These are phyloP conservation scores for Cardamine occulta DNA, from an alignment of 345 rosid genomes.

Conservation along the genomic window DNA sequence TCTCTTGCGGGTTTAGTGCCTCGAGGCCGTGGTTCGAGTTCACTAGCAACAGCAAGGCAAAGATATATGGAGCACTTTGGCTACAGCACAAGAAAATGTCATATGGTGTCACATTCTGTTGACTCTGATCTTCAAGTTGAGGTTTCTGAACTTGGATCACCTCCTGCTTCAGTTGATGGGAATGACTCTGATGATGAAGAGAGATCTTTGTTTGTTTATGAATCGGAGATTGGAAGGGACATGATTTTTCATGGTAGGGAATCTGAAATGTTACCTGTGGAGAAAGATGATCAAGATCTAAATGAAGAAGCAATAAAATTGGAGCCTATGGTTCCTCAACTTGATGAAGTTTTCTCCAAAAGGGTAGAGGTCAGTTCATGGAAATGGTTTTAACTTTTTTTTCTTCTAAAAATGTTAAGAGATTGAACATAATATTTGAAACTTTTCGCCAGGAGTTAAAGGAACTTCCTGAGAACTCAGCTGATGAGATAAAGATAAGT, in stretches of 20 bases:
- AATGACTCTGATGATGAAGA: conserved; percentile 59
- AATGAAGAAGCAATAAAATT: conserved; percentile 25
- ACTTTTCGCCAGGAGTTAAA: conserved; percentile 43
- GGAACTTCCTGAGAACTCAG: conserved; percentile 36
- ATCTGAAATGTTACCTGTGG: conserved; percentile 25
- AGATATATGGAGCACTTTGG: conserved; percentile 51
- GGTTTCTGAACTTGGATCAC: conserved; percentile 85
- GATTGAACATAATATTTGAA: conserved; percentile 14
- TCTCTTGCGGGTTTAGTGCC: conserved; percentile 50
- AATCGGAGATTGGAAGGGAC: conserved; percentile 57
- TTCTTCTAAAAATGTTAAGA: not conserved
- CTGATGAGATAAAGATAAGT: conserved; percentile 45
- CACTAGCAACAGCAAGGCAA: conserved; percentile 47
- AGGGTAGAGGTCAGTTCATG: conserved; percentile 51
- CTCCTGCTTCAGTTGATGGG: conserved; percentile 60
- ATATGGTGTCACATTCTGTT: conserved; percentile 61
- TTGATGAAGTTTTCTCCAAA: conserved; percentile 30
- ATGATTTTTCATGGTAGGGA: conserved; percentile 49
- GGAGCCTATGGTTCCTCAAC: conserved; percentile 23
- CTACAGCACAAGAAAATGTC: conserved; percentile 48
- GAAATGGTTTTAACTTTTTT: conserved; percentile 8
- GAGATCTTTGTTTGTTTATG: conserved; percentile 55
- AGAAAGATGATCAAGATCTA: conserved; percentile 31
- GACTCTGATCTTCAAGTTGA: conserved; percentile 97
- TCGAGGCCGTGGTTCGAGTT: conserved; percentile 47